Evolutionary conservation across 2,329 filamentous ascomycete species (phyloP), one percentile per base, ranked within the genome.

Genomic region (Alternaria viburni): DNA sequence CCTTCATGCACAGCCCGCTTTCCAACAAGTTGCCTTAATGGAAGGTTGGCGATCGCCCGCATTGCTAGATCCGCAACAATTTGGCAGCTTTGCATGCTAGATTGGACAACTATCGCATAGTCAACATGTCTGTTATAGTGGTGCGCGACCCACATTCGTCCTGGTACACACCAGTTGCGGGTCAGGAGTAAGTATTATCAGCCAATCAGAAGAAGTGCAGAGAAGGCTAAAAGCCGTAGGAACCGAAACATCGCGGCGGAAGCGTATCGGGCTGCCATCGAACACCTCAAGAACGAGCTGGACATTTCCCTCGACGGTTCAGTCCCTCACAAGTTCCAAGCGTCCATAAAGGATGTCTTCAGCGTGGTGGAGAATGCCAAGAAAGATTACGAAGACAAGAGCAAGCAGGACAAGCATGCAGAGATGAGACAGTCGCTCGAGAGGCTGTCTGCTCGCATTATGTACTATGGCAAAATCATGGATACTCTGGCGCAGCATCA

Each of bases 91-190:
- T 1, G n/a, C 6, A 17, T 28, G 9, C 9, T 28, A 1, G 1
- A 3, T 2, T 0, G 2, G 1, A 28, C 4, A 3, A 17, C 0
- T 13, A 13, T 28, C 10, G 25, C 12, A 13, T 0, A 6, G 19
- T 28, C 25, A 4, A 19, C 5, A 50, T 19, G n/a, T 50, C 46
- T 2, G 10, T 21, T 21, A 21, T 21, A 15, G 11, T 13, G 0
- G 11, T 30, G 11, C 25, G 11, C n/a, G 6, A 30, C 5, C 3
- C 6, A 10, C 47, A 30, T n/a, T 13, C 26, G 2, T 50, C 25
- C n/a, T 50, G 47, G 25, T 50, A 13, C 3, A 50, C 10, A 30
- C 11, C n/a, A 9, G n/a, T 4, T 1, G 2, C 26, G 2, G 25
- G 25, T 3, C 25, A 30, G 26, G 25, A 19, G 30, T 32, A 8